phyloP scores from a whole-genome alignment of 73 alveolate genomes.

The Uronychia setigera region DNA sequence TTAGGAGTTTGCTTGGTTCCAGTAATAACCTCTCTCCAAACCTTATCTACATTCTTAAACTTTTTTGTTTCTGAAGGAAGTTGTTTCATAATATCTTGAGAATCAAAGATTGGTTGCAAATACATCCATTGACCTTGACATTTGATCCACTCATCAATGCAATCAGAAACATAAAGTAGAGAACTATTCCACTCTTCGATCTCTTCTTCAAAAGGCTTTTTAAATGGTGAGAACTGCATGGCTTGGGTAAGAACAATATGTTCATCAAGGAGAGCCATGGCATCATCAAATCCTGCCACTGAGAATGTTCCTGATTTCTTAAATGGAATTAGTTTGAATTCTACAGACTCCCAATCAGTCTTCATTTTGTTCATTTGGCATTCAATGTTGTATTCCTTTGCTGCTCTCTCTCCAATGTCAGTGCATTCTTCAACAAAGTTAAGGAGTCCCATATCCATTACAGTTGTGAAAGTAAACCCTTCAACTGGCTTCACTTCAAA shows the following conservation, averaged over 20 bases:
- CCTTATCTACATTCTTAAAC: conserved; percentile 92
- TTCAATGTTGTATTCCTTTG: conserved; percentile 93
- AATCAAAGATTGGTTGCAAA: conserved; percentile 94
- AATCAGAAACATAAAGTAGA: conserved; percentile 68
- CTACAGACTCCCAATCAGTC: conserved; percentile 84
- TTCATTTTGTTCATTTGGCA: conserved; percentile 76
- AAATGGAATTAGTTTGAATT: conserved; percentile 72
- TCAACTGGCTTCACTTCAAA: conserved; percentile 89
- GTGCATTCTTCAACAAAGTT: conserved; percentile 80
- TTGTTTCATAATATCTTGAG: conserved; percentile 95
- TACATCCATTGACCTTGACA: conserved; percentile 97
- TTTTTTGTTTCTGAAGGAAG: conserved; percentile 95
- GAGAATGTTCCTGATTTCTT: conserved; percentile 80
- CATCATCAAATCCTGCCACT: conserved; percentile 83
- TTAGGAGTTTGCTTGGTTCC: conserved; percentile 90
- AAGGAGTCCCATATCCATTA: conserved; percentile 86
- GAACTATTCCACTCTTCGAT: conserved; percentile 66
- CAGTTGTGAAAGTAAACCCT: conserved; percentile 87
- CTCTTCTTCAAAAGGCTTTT: conserved; percentile 72
- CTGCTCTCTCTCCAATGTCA: conserved; percentile 96
- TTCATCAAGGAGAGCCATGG: conserved; percentile 81
- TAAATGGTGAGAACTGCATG: conserved; percentile 76
- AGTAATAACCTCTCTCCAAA: conserved; percentile 91
- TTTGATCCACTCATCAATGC: conserved; percentile 83
- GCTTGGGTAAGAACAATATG: conserved; percentile 86